Percentiles rank a stretch among this genome's conserved stretches.
Evolutionary conservation across 2,329 filamentous ascomycete genomes (phyloP).

Genomic region (Calcarisporium arbuscula): DNA sequence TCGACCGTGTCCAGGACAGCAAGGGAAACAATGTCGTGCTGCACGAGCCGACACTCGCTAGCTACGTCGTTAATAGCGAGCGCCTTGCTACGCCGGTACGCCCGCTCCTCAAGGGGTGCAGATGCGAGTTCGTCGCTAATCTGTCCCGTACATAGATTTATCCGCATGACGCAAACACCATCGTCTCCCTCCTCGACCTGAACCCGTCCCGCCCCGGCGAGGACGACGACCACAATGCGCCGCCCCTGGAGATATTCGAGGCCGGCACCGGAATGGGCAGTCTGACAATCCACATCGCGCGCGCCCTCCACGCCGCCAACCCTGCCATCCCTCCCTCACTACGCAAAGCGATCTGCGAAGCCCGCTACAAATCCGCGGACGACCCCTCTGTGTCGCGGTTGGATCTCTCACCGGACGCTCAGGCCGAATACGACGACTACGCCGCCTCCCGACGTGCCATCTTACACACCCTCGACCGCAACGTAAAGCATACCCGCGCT

Average conservation of each 20-base stretch:
- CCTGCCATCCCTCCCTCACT: constrained; percentile 38
- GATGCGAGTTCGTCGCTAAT: not conserved
- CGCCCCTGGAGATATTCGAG: constrained; percentile 69
- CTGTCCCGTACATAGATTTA: constrained; percentile 39
- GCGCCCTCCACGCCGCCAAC: constrained; percentile 71
- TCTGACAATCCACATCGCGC: constrained; percentile 67
- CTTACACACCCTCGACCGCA: constrained; percentile 69
- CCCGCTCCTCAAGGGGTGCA: not conserved
- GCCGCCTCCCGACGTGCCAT: constrained; percentile 54
- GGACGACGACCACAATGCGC: constrained; percentile 24
- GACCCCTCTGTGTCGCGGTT: constrained; percentile 13
- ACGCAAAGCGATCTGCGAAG: constrained; percentile 23
- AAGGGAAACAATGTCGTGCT: constrained; percentile 47
- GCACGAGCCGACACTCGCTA: constrained; percentile 61
- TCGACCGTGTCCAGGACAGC: constrained; percentile 52
- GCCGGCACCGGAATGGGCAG: constrained; percentile 82
- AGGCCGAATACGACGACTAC: constrained; percentile 36
- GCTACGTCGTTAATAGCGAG: constrained; percentile 63
- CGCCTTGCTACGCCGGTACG: constrained; percentile 63
- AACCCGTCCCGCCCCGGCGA: constrained; percentile 45
- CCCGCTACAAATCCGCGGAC: constrained; percentile 13
- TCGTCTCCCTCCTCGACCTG: constrained; percentile 70
- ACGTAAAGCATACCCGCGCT: constrained; percentile 52
- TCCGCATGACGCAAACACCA: constrained; percentile 66
- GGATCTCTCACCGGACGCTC: constrained; percentile 21